These are phyloP conservation scores for Trichoderma harzianum DNA, from an alignment of 2,329 filamentous ascomycete species.

Conservation along the genomic window DNA sequence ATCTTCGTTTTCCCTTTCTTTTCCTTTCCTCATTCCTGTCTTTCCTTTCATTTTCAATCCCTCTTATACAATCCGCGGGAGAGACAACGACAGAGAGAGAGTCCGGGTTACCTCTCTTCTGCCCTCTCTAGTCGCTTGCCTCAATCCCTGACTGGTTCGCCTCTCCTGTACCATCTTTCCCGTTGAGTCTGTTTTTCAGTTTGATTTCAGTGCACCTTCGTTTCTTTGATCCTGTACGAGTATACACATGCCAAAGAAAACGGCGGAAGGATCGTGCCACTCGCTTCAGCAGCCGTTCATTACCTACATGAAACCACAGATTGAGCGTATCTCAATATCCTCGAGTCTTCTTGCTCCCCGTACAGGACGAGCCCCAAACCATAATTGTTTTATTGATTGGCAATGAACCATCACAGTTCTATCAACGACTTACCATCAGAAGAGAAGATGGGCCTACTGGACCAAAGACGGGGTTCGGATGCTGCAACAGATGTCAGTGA, in stretches of 20 bases:
- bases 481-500: slow-evolving; percentile 41
- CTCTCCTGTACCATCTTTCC: not conserved
- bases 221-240: not conserved
- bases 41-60: slow-evolving; percentile 1
- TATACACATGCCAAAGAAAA: not conserved
- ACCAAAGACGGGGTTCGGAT: slow-evolving; percentile 43
- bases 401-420: slow-evolving; percentile 41
- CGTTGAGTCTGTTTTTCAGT: not conserved
- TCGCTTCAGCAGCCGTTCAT: not conserved
- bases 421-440: slow-evolving; percentile 34
- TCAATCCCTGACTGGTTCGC: not conserved
- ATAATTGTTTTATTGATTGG: slow-evolving; percentile 25
- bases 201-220: slow-evolving; percentile 7
- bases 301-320: not conserved
- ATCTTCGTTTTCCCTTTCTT: not conserved
- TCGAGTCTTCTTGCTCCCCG: not conserved
- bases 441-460: slow-evolving; percentile 45
- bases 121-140: not conserved
- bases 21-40: not conserved
- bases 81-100: slow-evolving; percentile 6
- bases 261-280: not conserved
- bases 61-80: not conserved
- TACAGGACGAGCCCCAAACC: not conserved
- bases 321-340: not conserved
- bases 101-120: not conserved